phyloP scores from a whole-genome alignment of 768 basidiomycete genomes.

The Psilocybe cyanescens region DNA sequence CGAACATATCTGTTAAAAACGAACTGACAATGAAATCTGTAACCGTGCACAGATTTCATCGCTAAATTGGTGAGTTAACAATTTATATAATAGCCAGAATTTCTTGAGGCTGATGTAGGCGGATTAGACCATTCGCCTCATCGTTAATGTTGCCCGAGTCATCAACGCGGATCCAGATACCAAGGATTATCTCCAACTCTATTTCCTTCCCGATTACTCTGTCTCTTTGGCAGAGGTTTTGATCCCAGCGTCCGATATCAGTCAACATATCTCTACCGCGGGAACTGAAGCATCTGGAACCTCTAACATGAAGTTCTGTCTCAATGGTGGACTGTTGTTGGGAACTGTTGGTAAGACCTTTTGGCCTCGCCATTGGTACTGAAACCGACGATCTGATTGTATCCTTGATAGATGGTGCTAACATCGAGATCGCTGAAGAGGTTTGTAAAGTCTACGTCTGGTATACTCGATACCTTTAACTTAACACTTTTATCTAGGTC shows the following conservation, averaged over 20 bases:
- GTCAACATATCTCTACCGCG: slow-evolving; percentile 96
- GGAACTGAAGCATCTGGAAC: slow-evolving; percentile 90
- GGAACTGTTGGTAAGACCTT: slow-evolving; percentile 71
- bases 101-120: neutral
- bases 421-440: slow-evolving; percentile 96
- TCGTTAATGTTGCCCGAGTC: slow-evolving; percentile 84
- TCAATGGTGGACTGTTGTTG: slow-evolving; percentile 88
- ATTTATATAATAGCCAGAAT: neutral
- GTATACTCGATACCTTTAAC: too few relatives aligned
- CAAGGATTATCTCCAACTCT: slow-evolving; percentile 82
- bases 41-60: slow-evolving; percentile 66
- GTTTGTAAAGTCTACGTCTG: slow-evolving; percentile 18
- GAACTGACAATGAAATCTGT: neutral
- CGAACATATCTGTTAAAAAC: slow-evolving; percentile 7
- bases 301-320: slow-evolving; percentile 88
- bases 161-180: slow-evolving; percentile 89
- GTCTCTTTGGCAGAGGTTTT: slow-evolving; percentile 83
- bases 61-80: slow-evolving; percentile 71
- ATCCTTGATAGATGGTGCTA: slow-evolving; percentile 75
- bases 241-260: slow-evolving; percentile 93
- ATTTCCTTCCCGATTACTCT: slow-evolving; percentile 97
- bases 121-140: slow-evolving; percentile 82
- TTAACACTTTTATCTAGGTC: slow-evolving; percentile 35
- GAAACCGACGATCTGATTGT: neutral
- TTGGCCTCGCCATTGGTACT: neutral